phyloP scores from a whole-genome alignment of 495 filamentous ascomycete genomes.

The Tuber borchii region DNA sequence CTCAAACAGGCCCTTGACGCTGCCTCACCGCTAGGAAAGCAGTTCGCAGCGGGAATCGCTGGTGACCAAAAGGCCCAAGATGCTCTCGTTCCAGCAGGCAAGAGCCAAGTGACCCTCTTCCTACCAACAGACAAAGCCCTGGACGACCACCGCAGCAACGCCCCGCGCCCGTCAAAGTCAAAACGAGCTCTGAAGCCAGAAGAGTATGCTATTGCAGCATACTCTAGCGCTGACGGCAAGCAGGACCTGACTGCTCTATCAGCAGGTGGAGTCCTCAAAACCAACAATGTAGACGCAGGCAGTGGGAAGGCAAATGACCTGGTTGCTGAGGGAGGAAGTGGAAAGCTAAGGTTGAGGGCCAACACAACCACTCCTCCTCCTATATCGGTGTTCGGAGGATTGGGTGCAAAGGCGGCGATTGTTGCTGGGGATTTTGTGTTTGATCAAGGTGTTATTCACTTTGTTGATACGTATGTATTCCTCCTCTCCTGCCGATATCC shows the following conservation, averaged over 20 bases:
- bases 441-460: neutral
- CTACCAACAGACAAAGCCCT: neutral
- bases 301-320: neutral
- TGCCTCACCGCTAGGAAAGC: neutral
- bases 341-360: neutral
- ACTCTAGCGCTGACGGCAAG: neutral
- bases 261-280: neutral
- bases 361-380: neutral
- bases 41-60: neutral
- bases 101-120: neutral
- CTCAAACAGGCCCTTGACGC: neutral
- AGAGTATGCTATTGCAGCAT: neutral
- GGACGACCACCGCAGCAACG: neutral
- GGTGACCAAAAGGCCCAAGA: neutral
- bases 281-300: neutral
- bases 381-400: neutral
- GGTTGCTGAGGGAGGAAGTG: neutral
- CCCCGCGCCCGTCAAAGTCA: neutral
- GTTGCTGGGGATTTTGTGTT: neutral
- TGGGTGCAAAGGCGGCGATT: neutral
- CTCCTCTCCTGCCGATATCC: neutral
- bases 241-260: neutral
- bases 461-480: conserved; percentile 1
- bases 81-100: neutral
- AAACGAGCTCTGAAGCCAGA: neutral